phyloP scores from a whole-genome alignment of 1,139 yeast genomes.

The Geotrichum cucujoidarum region DNA sequence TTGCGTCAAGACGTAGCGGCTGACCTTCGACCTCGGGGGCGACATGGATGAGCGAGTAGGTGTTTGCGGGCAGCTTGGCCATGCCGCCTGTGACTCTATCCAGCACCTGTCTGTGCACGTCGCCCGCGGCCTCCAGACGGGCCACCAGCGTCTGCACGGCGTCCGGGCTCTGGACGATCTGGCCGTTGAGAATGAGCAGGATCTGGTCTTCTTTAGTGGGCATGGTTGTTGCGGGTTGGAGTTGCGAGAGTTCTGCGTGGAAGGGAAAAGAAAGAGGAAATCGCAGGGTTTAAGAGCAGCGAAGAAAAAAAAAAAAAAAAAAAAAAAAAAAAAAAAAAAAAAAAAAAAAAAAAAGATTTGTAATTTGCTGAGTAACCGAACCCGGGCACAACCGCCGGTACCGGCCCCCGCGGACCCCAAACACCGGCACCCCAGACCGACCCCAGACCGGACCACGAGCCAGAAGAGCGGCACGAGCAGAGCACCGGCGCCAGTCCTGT shows the following conservation, averaged over 20 bases:
- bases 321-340: no score
- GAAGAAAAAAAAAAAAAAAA: no score
- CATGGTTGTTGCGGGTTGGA: neutral
- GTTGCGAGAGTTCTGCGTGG: neutral
- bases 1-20: conserved; percentile 16
- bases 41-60: conserved; percentile 40
- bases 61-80: conserved; percentile 40
- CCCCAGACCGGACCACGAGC: no score
- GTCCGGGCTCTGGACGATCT: conserved; percentile 11
- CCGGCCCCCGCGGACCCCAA: no score
- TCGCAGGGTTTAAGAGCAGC: no score
- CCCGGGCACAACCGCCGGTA: no score
- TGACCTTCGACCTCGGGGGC: conserved; percentile 35
- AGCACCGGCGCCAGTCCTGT: no score
- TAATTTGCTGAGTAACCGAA: no score
- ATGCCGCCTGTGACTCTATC: conserved; percentile 62
- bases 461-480: no score
- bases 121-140: neutral
- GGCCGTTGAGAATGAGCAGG: conserved; percentile 10
- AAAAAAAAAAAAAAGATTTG: no score
- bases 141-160: conserved; percentile 9
- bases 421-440: no score
- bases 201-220: neutral
- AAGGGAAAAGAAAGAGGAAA: neutral
- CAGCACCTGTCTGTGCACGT: conserved; percentile 53